Conservation (phyloP, 2,329 filamentous ascomycete species). For the Aphanocladium album region DNA sequence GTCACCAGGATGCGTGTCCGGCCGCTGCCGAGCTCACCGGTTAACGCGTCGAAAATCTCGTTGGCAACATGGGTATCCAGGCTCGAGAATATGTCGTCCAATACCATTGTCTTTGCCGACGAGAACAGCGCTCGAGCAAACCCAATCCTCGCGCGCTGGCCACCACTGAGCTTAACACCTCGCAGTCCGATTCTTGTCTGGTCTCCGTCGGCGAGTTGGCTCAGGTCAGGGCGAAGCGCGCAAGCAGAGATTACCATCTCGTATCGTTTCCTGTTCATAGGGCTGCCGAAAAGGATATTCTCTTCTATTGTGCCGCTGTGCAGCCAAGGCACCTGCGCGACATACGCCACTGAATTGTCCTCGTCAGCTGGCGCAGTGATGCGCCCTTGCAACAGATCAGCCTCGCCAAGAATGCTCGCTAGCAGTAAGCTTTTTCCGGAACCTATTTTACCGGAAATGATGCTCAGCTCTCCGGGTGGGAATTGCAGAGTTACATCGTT, state of each 20-base stretch:
- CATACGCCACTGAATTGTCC: neutral
- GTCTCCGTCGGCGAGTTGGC: neutral
- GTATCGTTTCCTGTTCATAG: neutral
- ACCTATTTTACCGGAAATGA: constrained; percentile 1
- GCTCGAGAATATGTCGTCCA: neutral
- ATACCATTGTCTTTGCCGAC: neutral
- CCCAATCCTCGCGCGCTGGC: neutral
- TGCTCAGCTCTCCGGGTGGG: neutral
- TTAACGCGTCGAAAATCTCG: neutral
- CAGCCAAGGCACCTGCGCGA: neutral
- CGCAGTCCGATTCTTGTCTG: neutral
- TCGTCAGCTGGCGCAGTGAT: neutral
- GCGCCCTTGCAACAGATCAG: neutral
- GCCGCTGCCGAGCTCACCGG: neutral
- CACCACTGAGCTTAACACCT: constrained; percentile 1
- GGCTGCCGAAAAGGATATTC: neutral
- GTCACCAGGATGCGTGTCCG: neutral
- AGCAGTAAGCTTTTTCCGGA: neutral
- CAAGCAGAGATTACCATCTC: neutral
- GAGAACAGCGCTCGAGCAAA: constrained; percentile 1
- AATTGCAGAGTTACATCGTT: neutral
- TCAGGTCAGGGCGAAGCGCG: neutral
- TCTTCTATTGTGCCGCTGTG: neutral
- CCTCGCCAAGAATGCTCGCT: neutral
- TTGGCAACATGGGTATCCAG: neutral